A percentile compares a stretch with the other conserved stretches of the same genome.
These are phyloP conservation scores for Metarhizium robertsii DNA, from an alignment of 2,329 filamentous ascomycete species.

Conservation along the genomic window DNA sequence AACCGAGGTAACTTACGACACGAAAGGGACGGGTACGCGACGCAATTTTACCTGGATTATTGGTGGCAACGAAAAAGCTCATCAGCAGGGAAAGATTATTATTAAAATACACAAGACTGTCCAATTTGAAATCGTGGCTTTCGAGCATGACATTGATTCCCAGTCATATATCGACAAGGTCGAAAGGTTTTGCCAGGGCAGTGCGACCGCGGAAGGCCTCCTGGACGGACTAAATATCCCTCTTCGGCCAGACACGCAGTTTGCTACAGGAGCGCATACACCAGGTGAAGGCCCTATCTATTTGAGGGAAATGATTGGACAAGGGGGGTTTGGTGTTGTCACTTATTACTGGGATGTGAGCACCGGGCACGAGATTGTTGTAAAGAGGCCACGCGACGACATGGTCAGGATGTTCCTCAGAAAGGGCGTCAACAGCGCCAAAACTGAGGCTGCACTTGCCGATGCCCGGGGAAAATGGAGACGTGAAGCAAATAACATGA, in stretches of 20 bases:
- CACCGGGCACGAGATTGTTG: constrained; percentile 11
- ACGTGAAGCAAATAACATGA: no score
- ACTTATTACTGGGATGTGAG: constrained; percentile 15
- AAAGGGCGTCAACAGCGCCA: constrained; percentile 5
- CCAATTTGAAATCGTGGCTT: constrained; percentile 8
- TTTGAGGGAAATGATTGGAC: constrained; percentile 5
- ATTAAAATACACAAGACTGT: constrained; percentile 1
- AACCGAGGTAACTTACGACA: not conserved
- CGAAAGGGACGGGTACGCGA: not conserved
- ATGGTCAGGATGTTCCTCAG: not conserved
- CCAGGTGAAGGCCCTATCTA: constrained; percentile 5
- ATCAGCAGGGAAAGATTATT: constrained; percentile 1
- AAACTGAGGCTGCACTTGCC: constrained; percentile 10
- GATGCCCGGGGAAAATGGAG: accelerated
- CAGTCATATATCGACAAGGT: constrained; percentile 12
- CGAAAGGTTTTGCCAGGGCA: constrained; percentile 9
- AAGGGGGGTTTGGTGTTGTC: constrained; percentile 12
- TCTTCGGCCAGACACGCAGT: constrained; percentile 1
- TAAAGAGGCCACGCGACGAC: constrained; percentile 10
- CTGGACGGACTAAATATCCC: constrained; percentile 5
- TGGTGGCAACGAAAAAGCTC: not conserved
- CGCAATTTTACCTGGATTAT: not conserved
- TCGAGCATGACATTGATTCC: constrained; percentile 3
- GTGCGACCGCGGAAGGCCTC: constrained; percentile 7
- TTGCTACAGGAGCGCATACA: not conserved